A percentile compares a stretch with the other conserved stretches of the same genome.
Conservation (phyloP, 179 eudicot genomes). For the Beta macrorhiza region DNA sequence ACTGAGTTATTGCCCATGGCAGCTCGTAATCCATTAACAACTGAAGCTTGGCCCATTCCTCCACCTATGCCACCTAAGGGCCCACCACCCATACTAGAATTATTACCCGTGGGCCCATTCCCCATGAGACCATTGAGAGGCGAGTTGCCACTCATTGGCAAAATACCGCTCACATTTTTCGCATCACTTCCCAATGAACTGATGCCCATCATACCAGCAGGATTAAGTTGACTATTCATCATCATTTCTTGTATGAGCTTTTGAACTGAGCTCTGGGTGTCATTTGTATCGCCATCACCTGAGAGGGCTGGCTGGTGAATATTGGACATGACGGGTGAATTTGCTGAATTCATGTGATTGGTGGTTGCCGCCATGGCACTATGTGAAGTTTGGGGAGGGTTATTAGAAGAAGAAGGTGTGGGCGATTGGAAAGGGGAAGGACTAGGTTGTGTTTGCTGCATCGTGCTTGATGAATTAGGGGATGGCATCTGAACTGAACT, state of each 20-base stretch:
- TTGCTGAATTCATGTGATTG: constrained; percentile 43
- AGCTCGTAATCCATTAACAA: constrained; percentile 61
- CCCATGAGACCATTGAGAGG: constrained; percentile 40
- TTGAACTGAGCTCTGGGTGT: constrained; percentile 77
- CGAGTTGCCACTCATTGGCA: constrained; percentile 33
- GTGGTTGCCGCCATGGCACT: constrained; percentile 36
- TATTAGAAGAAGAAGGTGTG: constrained; percentile 58
- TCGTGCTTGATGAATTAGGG: constrained; percentile 48
- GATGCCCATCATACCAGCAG: constrained; percentile 49
- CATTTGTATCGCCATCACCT: constrained; percentile 55
- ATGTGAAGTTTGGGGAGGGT: constrained; percentile 54
- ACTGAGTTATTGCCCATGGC: constrained; percentile 48
- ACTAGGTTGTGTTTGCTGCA: constrained; percentile 50
- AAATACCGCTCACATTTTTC: constrained; percentile 56
- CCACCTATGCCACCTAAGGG: constrained; percentile 49
- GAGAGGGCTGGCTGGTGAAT: constrained; percentile 42
- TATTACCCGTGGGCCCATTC: constrained; percentile 41
- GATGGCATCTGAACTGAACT: constrained; percentile 58
- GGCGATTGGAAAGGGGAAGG: constrained; percentile 59
- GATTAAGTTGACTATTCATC: constrained; percentile 56
- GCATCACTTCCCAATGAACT: constrained; percentile 48
- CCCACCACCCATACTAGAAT: constrained; percentile 39
- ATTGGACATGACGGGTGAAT: constrained; percentile 53
- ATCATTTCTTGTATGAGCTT: constrained; percentile 79
- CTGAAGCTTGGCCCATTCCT: constrained; percentile 56